These are phyloP conservation scores for Xylariaceae sp. DNA, from an alignment of 2,329 filamentous ascomycete species.

Conservation along the genomic window DNA sequence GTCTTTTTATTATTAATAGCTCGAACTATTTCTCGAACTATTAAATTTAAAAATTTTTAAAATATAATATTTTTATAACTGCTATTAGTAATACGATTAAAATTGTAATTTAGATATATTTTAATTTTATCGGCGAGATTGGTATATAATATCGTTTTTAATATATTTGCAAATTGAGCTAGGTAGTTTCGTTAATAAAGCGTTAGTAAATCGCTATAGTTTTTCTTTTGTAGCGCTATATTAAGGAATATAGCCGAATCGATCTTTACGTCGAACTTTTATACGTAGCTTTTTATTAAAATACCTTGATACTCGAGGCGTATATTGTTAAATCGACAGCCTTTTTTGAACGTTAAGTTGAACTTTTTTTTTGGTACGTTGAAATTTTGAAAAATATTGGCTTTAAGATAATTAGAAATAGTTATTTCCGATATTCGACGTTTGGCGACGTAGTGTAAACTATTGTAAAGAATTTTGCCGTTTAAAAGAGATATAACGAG, in stretches of 20 bases:
- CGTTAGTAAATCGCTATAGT: neutral
- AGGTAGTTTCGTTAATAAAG: neutral
- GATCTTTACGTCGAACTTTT: neutral
- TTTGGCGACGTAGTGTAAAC: neutral
- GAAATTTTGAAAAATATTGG: neutral
- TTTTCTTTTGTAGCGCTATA: neutral
- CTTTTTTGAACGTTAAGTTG: neutral
- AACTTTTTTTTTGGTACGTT: neutral
- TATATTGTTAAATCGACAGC: neutral
- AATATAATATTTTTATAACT: neutral
- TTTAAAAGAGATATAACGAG: neutral
- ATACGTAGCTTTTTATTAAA: neutral
- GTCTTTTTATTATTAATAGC: neutral
- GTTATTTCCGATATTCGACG: neutral
- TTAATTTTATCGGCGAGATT: neutral
- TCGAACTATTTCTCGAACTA: neutral
- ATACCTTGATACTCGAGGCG: neutral
- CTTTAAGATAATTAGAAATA: neutral
- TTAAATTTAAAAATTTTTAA: neutral
- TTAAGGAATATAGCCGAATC: neutral
- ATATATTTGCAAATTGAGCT: neutral
- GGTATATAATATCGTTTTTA: neutral
- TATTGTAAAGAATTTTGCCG: neutral
- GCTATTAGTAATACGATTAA: neutral
- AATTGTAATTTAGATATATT: neutral